Evolutionary conservation across 2,329 filamentous ascomycete genomes (phyloP), one percentile per base, ranked within the genome.

Genomic region (Colletotrichum sojae): DNA sequence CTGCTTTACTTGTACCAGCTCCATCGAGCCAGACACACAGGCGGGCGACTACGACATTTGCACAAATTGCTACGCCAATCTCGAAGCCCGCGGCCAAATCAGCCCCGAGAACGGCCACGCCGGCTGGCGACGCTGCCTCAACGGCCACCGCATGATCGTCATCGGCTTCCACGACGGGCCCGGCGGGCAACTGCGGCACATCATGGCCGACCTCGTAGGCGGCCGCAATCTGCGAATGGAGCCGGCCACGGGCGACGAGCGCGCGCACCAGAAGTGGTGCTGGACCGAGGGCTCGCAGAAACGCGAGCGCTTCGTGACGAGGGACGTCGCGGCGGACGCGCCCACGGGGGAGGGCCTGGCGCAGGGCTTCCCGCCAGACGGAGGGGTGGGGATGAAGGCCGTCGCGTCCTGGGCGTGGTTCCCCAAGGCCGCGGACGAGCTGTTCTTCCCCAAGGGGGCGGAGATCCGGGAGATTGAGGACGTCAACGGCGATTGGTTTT

Each of bases 401-500:
- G 77, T 86, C 25, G 94, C 94, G 0, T 80, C 86, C 16, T 98
- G 94, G 92, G 86, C 90, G 4, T 97, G 94, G 86, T 95, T 92
- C 76, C 94, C 94, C 0, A 70, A 69, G 0, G 88, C 88, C 1
- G 84, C 83, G 20, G 93, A 97, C 76, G 95, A 98, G 81, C 81
- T 98, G 48, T 80, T 91, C 71, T 98, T 98, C 74, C 95, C 95
- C 0, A 90, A 90, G 58, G 91, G 92, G 10, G 94, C 95, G 0
- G 93, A 96, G 79, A 88, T 98, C 15, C 86, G 87, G 6, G 95
- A 98, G 82, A 89, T 92, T 45, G 92, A 95, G 77, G 92, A 96
- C 78, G 89, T 97, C 55, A 97, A 97, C 78, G 93, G 91, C 18
- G 94, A 97, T 78, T 98, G 95, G 95, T 94, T 88, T 75, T 92